phyloP scores from a whole-genome alignment of 108 stramenopile species.

The Fragilariopsis cylindrus region DNA sequence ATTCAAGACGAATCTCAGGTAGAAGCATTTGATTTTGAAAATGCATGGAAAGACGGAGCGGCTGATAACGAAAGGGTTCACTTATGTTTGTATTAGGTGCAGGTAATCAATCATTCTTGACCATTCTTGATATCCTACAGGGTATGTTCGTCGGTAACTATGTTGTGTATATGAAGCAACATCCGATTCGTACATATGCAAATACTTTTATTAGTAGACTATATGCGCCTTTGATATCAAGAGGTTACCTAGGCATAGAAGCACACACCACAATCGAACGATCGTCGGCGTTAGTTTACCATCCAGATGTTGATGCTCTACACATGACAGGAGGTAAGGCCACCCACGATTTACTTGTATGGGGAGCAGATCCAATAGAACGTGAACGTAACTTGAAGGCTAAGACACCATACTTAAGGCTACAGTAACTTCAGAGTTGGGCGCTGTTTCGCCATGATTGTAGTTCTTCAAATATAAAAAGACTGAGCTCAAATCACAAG shows the following conservation, averaged over 20 bases:
- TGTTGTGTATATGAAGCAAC: conserved; percentile 34
- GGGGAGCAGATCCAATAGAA: conserved; percentile 26
- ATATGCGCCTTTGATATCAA: conserved; percentile 25
- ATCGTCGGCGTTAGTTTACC: conserved; percentile 22
- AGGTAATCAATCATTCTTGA: conserved; percentile 34
- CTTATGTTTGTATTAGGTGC: conserved; percentile 38
- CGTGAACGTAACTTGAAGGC: conserved; percentile 16
- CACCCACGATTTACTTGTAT: conserved; percentile 33
- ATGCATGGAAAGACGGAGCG: conserved; percentile 4
- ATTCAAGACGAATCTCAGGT: conserved; percentile 9
- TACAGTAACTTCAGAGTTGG: conserved; percentile 40
- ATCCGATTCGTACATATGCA: conserved; percentile 32
- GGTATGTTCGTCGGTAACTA: conserved; percentile 21
- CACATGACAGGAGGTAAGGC: conserved; percentile 42
- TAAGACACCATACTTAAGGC: conserved; percentile 22
- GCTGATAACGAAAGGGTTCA: conserved; percentile 11
- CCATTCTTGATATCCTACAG: conserved; percentile 29
- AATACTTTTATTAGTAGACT: conserved; percentile 8
- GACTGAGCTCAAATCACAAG: conserved; percentile 25
- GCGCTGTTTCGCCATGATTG: conserved; percentile 43
- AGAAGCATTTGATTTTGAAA: conserved; percentile 9
- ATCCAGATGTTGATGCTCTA: conserved; percentile 24
- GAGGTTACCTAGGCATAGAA: conserved; percentile 27
- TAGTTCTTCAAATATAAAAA: conserved; percentile 31
- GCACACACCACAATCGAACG: conserved; percentile 24